Conservation (phyloP, 139 green algal species). For the Eudorina sp. region DNA sequence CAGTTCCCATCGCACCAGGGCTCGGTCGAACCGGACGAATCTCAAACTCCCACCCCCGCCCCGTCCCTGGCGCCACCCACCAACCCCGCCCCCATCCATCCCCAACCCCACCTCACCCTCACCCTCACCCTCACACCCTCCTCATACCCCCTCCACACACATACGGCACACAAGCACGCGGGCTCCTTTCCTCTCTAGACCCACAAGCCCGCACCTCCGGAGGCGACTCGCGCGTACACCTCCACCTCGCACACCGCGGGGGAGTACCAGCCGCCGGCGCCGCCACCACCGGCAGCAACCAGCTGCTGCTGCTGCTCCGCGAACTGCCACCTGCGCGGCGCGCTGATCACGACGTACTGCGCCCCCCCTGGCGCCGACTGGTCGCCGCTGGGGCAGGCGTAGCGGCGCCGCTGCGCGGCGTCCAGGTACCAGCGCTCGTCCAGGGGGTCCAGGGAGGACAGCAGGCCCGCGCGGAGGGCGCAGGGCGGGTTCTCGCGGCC, state of each 20-base stretch:
- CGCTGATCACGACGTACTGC: background rate
- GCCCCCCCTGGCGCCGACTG: background rate
- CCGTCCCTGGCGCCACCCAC: no score
- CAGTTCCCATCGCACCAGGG: no score
- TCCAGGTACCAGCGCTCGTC: slow-evolving; percentile 28
- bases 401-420: background rate
- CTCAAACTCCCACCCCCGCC: no score
- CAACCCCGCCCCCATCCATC: background rate
- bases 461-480: background rate
- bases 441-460: background rate
- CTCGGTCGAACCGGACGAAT: no score
- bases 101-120: background rate
- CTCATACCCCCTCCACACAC: no score
- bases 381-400: background rate
- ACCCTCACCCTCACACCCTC: no score
- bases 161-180: no score
- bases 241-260: slow-evolving; percentile 40
- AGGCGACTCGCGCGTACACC: slow-evolving; percentile 23
- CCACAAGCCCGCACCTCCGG: background rate
- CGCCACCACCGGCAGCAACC: background rate
- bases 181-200: no score
- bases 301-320: background rate
- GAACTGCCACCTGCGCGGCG: slow-evolving; percentile 22
- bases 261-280: background rate
- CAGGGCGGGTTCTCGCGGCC: slow-evolving; percentile 38